Evolutionary conservation across 2,329 filamentous ascomycete genomes (phyloP).

Genomic region (Stemphylium beticola): DNA sequence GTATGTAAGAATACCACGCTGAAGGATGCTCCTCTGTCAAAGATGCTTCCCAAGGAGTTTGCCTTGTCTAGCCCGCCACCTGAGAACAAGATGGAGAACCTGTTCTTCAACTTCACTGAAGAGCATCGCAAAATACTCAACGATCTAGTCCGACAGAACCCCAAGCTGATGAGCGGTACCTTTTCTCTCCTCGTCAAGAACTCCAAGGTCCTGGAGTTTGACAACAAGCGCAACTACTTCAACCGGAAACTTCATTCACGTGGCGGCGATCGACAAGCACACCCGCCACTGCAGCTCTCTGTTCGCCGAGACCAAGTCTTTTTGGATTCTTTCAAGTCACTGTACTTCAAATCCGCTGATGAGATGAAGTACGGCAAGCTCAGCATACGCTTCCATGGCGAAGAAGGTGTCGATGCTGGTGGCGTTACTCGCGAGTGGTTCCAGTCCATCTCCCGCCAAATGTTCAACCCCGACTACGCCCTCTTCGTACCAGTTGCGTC

Average conservation of each 20-base stretch:
- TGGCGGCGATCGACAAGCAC: slow-evolving; percentile 68
- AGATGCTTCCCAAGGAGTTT: slow-evolving; percentile 65
- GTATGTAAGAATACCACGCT: slow-evolving; percentile 97
- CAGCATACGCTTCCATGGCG: slow-evolving; percentile 94
- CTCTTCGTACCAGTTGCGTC: slow-evolving; percentile 96
- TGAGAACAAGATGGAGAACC: slow-evolving; percentile 79
- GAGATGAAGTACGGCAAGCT: slow-evolving; percentile 99
- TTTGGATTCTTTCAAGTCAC: slow-evolving; percentile 96
- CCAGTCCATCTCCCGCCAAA: slow-evolving; percentile 93
- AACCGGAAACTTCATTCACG: slow-evolving; percentile 87
- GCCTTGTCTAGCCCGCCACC: slow-evolving; percentile 77
- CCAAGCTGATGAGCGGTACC: slow-evolving; percentile 97
- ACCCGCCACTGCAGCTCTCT: slow-evolving; percentile 81
- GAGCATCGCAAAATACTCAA: slow-evolving; percentile 98
- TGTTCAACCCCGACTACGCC: slow-evolving; percentile 98
- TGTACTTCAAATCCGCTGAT: slow-evolving; percentile 94
- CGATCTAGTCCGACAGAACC: slow-evolving; percentile 94
- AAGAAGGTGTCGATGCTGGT: slow-evolving; percentile 97
- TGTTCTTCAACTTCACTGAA: slow-evolving; percentile 98
- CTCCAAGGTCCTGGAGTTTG: slow-evolving; percentile 97
- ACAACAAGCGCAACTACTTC: slow-evolving; percentile 99
- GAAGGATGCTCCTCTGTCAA: slow-evolving; percentile 65
- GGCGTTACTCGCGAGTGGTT: slow-evolving; percentile 99
- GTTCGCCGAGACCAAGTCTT: slow-evolving; percentile 96
- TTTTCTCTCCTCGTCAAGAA: slow-evolving; percentile 97